Conservation (phyloP, 2,329 filamentous ascomycete genomes). For the Penicillium sp. region DNA sequence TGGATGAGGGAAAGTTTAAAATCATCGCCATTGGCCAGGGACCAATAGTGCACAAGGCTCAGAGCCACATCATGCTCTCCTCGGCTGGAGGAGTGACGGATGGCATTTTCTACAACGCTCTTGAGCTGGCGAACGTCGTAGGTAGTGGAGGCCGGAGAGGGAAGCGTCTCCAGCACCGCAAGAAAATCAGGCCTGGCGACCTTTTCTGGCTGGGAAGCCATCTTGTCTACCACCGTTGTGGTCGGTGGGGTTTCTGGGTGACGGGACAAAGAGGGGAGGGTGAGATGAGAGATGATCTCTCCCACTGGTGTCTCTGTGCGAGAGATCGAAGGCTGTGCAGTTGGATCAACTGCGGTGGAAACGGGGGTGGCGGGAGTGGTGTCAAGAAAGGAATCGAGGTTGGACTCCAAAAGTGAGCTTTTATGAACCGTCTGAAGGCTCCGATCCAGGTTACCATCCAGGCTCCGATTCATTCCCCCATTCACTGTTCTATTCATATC, state of each 20-base stretch:
- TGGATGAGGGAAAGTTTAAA: slow-evolving; percentile 18
- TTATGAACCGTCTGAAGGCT: too few relatives aligned
- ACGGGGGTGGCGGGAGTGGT: slow-evolving; percentile 11
- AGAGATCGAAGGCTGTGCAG: slow-evolving; percentile 5
- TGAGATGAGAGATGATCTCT: slow-evolving; percentile 2
- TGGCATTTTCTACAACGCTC: slow-evolving; percentile 5
- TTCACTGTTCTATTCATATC: too few relatives aligned
- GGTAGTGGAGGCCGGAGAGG: slow-evolving; percentile 9
- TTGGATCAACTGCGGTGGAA: slow-evolving; percentile 9
- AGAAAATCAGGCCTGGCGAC: slow-evolving; percentile 6
- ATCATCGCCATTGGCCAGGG: slow-evolving; percentile 10
- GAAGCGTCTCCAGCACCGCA: slow-evolving; percentile 10
- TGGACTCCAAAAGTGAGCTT: too few relatives aligned
- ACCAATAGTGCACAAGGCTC: slow-evolving; percentile 18
- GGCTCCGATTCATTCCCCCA: too few relatives aligned
- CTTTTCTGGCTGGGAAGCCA: slow-evolving; percentile 5
- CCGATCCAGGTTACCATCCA: too few relatives aligned
- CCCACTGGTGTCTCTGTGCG: slow-evolving; percentile 4
- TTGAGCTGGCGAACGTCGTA: slow-evolving; percentile 15
- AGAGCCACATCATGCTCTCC: slow-evolving; percentile 7
- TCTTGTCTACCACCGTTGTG: slow-evolving; percentile 3
- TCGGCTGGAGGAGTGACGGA: slow-evolving; percentile 1
- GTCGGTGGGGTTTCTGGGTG: slow-evolving; percentile 5
- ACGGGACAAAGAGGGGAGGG: slow-evolving; percentile 3
- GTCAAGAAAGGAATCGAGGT: neutral